phyloP scores from a whole-genome alignment of 768 basidiomycete genomes.

The Trichaptum fuscoviolaceum region DNA sequence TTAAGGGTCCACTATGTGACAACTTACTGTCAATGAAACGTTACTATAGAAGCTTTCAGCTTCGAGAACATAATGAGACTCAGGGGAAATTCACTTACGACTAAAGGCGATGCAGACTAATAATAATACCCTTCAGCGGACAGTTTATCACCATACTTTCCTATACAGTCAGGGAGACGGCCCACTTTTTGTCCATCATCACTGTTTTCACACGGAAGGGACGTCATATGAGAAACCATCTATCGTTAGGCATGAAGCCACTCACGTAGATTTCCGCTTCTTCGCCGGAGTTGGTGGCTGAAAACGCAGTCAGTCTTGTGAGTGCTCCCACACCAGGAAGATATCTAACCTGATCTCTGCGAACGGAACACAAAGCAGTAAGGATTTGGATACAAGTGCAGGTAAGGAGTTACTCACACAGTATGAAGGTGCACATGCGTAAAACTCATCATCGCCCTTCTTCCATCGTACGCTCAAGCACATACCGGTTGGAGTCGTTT shows the following conservation, averaged over 20 bases:
- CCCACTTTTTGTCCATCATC: constrained; percentile 17
- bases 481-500: constrained; percentile 21
- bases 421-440: constrained; percentile 10
- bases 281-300: constrained; percentile 28
- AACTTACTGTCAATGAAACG: neutral
- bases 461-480: constrained; percentile 23
- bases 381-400: constrained; percentile 2
- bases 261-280: constrained; percentile 34
- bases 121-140: constrained; percentile 12
- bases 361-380: constrained; percentile 8
- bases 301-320: constrained; percentile 5
- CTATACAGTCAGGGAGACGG: constrained; percentile 1
- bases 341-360: constrained; percentile 21
- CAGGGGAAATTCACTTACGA: constrained; percentile 1
- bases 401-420: constrained; percentile 10
- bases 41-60: neutral
- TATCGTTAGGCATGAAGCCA: constrained; percentile 12
- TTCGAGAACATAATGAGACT: neutral
- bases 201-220: constrained; percentile 16
- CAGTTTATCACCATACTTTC: constrained; percentile 6
- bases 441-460: constrained; percentile 10
- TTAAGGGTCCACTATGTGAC: neutral
- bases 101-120: neutral
- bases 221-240: constrained; percentile 9
- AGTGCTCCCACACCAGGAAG: neutral